A percentile compares a stretch with the other conserved stretches of the same genome.
phyloP scores from a whole-genome alignment of 2,329 filamentous ascomycete genomes.

The Karstenula rhodostoma region DNA sequence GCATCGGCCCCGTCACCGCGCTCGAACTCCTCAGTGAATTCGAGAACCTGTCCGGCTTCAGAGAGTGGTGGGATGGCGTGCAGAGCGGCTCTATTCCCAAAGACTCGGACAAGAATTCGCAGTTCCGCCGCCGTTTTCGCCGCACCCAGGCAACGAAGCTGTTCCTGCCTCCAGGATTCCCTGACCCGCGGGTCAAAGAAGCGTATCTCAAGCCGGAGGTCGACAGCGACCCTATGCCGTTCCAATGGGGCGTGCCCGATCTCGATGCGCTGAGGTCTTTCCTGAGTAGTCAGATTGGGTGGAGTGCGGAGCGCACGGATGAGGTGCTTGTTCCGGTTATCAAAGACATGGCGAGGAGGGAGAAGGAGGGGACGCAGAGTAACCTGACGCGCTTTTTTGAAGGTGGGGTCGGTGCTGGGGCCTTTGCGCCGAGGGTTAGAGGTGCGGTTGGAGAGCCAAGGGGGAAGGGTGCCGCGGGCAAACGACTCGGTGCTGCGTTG shows the following conservation, averaged over 20 bases:
- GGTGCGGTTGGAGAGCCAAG: constrained; percentile 54
- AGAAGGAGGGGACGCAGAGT: constrained; percentile 88
- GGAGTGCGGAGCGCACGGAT: constrained; percentile 89
- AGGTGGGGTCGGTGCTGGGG: constrained; percentile 74
- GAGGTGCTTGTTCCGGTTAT: constrained; percentile 97
- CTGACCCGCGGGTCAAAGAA: constrained; percentile 76
- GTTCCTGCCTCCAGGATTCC: constrained; percentile 83
- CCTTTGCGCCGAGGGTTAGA: constrained; percentile 74
- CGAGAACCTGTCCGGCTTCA: constrained; percentile 75
- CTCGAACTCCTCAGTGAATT: constrained; percentile 96
- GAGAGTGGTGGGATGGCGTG: constrained; percentile 84
- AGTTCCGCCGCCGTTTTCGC: constrained; percentile 87
- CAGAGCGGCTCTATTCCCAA: constrained; percentile 73
- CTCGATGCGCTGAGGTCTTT: constrained; percentile 84
- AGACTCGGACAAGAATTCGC: constrained; percentile 60
- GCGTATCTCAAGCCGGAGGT: constrained; percentile 90
- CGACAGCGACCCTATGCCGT: constrained; percentile 77
- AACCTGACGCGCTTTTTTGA: constrained; percentile 96
- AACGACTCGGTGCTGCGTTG: constrained; percentile 46
- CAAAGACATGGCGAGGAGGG: constrained; percentile 89
- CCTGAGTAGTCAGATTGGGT: constrained; percentile 91
- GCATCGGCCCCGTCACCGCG: constrained; percentile 92
- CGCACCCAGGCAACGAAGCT: constrained; percentile 81
- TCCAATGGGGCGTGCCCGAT: constrained; percentile 96
- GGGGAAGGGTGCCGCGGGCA: constrained; percentile 40